Percentiles rank a stretch among this genome's conserved stretches.
Conservation (phyloP, 2,329 filamentous ascomycete genomes). For the Westerdykella sp. region DNA sequence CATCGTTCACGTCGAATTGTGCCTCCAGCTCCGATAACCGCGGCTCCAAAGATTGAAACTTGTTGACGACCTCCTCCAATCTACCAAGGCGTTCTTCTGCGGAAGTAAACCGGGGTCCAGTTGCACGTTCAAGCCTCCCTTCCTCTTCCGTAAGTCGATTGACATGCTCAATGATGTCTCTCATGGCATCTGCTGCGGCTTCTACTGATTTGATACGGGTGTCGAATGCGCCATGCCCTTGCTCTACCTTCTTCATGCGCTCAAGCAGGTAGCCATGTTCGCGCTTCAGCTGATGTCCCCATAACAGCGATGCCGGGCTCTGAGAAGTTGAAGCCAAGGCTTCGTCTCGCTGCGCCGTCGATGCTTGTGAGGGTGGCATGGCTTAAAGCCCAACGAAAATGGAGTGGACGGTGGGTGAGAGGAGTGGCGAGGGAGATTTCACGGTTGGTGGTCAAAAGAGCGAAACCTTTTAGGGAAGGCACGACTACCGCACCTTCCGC, state of each 20-base stretch:
- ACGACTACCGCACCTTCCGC: too few species aligned
- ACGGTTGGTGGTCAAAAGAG: too few species aligned
- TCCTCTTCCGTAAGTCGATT: slow-evolving; percentile 3
- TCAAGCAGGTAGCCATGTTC: slow-evolving; percentile 32
- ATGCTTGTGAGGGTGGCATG: not conserved
- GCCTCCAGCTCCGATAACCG: slow-evolving; percentile 6
- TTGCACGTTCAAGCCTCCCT: not conserved
- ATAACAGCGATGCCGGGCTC: slow-evolving; percentile 29
- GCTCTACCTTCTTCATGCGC: slow-evolving; percentile 34
- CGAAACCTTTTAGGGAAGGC: too few species aligned
- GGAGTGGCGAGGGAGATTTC: too few species aligned
- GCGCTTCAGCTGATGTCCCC: slow-evolving; percentile 37
- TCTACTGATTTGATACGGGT: slow-evolving; percentile 18
- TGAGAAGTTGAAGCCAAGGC: slow-evolving; percentile 1
- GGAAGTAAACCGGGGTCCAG: slow-evolving; percentile 6
- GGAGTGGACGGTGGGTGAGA: too few species aligned
- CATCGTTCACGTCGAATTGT: not conserved
- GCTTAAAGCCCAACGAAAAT: too few species aligned
- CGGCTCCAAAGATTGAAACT: slow-evolving; percentile 13
- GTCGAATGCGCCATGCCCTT: slow-evolving; percentile 13
- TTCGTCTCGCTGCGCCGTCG: not conserved
- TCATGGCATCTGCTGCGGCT: slow-evolving; percentile 11
- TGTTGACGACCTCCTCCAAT: slow-evolving; percentile 13
- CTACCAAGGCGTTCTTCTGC: slow-evolving; percentile 11
- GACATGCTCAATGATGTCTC: slow-evolving; percentile 10